A percentile compares a stretch with the other conserved stretches of the same genome.
Conservation (phyloP, 2,329 filamentous ascomycete species). For the Aspergillus sp. region DNA sequence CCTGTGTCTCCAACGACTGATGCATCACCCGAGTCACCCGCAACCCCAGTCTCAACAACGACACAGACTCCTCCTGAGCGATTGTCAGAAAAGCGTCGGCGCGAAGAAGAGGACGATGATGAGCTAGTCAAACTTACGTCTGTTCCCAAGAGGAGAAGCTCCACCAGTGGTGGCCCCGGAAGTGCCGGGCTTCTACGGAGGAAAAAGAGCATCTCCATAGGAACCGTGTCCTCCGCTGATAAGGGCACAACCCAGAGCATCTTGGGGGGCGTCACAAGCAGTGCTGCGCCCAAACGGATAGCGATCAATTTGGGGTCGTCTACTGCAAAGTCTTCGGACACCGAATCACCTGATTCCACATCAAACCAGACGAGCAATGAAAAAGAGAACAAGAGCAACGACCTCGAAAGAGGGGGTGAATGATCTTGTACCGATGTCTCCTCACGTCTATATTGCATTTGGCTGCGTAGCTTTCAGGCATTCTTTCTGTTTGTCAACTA, state of each 20-base stretch:
- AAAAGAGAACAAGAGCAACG: conserved; percentile 30
- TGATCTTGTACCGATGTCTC: conserved; percentile 7
- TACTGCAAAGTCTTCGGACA: conserved; percentile 20
- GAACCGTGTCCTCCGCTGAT: conserved; percentile 22
- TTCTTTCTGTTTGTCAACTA: conserved; percentile 10
- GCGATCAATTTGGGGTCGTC: conserved; percentile 38
- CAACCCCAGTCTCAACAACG: conserved; percentile 21
- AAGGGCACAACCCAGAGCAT: conserved; percentile 20
- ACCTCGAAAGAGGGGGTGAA: conserved; percentile 20
- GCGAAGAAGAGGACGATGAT: conserved; percentile 86
- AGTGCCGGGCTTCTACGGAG: conserved; percentile 31
- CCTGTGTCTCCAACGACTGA: conserved; percentile 19
- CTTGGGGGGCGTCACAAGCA: conserved; percentile 10
- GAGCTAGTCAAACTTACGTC: conserved; percentile 77
- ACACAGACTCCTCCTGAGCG: conserved; percentile 63
- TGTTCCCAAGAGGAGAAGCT: conserved; percentile 46
- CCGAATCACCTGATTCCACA: conserved; percentile 13
- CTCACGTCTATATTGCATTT: conserved; percentile 7
- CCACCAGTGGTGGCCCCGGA: conserved; percentile 34
- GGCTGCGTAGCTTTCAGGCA: conserved; percentile 8
- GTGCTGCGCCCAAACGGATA: conserved; percentile 35
- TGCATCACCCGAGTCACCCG: conserved; percentile 23
- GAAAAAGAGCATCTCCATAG: conserved; percentile 32
- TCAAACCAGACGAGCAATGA: conserved; percentile 22
- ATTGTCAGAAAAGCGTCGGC: conserved; percentile 80